A percentile compares a stretch with the other conserved stretches of the same genome.
Conservation (phyloP, 306 rosid genomes). For the Castanospermum australe region DNA sequence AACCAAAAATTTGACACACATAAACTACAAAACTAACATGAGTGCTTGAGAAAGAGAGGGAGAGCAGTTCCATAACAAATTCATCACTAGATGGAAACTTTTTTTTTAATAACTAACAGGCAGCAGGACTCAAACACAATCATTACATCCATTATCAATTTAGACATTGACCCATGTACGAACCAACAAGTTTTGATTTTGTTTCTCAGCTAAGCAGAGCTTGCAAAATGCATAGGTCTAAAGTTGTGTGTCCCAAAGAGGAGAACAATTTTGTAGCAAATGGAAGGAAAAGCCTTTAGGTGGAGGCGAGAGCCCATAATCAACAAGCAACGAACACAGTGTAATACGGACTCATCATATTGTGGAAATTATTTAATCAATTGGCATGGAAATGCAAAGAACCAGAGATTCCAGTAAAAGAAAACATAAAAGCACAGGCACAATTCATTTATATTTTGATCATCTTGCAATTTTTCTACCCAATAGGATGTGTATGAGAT, state of each 20-base stretch:
- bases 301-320: neutral
- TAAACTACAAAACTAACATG: slow-evolving; percentile 2
- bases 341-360: neutral
- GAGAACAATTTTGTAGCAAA: neutral
- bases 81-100: neutral
- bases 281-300: neutral
- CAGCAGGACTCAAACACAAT: neutral
- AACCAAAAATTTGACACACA: slow-evolving; percentile 36
- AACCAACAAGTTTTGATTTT: neutral
- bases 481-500: neutral
- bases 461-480: neutral
- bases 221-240: neutral
- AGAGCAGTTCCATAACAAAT: slow-evolving; percentile 10
- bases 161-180: neutral
- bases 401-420: neutral
- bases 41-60: slow-evolving; percentile 6
- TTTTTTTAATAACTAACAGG: neutral
- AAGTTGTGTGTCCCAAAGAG: neutral
- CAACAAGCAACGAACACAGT: neutral
- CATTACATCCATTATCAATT: slow-evolving; percentile 11
- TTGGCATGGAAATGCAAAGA: neutral
- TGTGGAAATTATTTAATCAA: neutral
- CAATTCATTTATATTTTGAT: neutral
- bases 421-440: neutral
- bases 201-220: slow-evolving; percentile 18